A percentile compares a stretch with the other conserved stretches of the same genome.
Conservation (phyloP, 495 filamentous ascomycete genomes). For the Lophiotrema nucula region DNA sequence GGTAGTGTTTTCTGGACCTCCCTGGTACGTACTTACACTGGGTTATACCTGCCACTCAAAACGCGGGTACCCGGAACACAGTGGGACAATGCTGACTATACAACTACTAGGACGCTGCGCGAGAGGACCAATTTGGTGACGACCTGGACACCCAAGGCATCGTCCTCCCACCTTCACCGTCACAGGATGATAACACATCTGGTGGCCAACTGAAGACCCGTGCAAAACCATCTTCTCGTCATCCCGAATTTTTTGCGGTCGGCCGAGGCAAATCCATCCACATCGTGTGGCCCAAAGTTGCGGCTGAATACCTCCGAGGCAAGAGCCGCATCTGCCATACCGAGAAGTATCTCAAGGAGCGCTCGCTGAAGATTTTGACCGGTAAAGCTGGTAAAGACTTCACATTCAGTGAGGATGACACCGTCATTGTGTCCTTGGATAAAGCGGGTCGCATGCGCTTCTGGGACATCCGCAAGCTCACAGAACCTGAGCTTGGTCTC, state of each 20-base stretch:
- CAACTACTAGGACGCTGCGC: constrained; percentile 45
- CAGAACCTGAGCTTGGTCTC: constrained; percentile 52
- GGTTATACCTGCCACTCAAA: no score
- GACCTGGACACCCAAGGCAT: constrained; percentile 74
- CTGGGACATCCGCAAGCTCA: constrained; percentile 87
- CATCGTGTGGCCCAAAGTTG: constrained; percentile 78
- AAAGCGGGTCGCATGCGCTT: constrained; percentile 93
- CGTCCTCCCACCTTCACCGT: constrained; percentile 74
- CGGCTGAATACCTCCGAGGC: constrained; percentile 65
- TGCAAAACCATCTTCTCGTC: constrained; percentile 80
- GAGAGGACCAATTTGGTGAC: constrained; percentile 39
- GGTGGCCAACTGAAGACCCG: constrained; percentile 94
- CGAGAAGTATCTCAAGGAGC: constrained; percentile 81
- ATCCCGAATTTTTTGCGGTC: constrained; percentile 90
- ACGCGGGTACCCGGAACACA: no score
- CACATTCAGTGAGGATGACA: constrained; percentile 93
- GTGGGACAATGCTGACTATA: no score
- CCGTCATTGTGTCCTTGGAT: constrained; percentile 88
- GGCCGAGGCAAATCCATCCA: constrained; percentile 94
- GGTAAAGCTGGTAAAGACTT: constrained; percentile 99
- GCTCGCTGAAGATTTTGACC: constrained; percentile 84
- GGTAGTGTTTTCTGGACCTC: constrained; percentile 91
- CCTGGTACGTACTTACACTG: no score
- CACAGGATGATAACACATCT: constrained; percentile 73
- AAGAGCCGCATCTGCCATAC: constrained; percentile 70